A percentile compares a stretch with the other conserved stretches of the same genome.
phyloP scores from a whole-genome alignment of 192 early-diverging fungal species.

The Kappamyces sp. region DNA sequence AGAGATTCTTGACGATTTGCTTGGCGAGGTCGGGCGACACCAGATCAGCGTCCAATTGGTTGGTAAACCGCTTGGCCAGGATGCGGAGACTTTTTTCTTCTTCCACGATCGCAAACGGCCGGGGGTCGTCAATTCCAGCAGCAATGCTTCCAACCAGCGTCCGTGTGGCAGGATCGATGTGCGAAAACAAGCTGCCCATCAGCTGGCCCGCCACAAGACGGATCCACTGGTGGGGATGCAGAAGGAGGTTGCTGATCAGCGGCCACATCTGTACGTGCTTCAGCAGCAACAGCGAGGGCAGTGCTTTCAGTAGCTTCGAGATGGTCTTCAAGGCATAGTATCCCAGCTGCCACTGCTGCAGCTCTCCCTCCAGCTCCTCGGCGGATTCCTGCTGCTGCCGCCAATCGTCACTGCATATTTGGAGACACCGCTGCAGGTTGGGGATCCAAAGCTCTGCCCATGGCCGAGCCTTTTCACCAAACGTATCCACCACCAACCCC shows the following conservation, averaged over 20 bases:
- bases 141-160: conserved; percentile 3
- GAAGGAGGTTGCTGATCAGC: conserved; percentile 54
- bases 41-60: conserved; percentile 34
- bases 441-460: conserved; percentile 19
- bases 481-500: conserved; percentile 75
- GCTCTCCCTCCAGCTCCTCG: conserved; percentile 39
- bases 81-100: conserved; percentile 35
- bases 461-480: conserved; percentile 42
- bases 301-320: conserved; percentile 53
- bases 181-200: conserved; percentile 72
- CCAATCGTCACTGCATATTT: conserved; percentile 23
- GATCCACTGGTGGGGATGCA: conserved; percentile 91
- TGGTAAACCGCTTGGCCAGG: conserved; percentile 37
- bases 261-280: conserved; percentile 60
- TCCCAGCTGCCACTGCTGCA: conserved; percentile 71
- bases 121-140: background rate
- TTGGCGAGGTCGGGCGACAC: conserved; percentile 73
- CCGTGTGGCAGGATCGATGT: conserved; percentile 49
- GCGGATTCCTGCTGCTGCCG: conserved; percentile 36
- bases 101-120: conserved; percentile 28
- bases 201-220: conserved; percentile 63
- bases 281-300: conserved; percentile 15
- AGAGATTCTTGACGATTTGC: conserved; percentile 90
- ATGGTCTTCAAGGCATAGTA: conserved; percentile 79
- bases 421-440: conserved; percentile 9